Base-by-base conservation (phyloP, 306 rosid genomes). In the Ceratonia siliqua region DNA sequence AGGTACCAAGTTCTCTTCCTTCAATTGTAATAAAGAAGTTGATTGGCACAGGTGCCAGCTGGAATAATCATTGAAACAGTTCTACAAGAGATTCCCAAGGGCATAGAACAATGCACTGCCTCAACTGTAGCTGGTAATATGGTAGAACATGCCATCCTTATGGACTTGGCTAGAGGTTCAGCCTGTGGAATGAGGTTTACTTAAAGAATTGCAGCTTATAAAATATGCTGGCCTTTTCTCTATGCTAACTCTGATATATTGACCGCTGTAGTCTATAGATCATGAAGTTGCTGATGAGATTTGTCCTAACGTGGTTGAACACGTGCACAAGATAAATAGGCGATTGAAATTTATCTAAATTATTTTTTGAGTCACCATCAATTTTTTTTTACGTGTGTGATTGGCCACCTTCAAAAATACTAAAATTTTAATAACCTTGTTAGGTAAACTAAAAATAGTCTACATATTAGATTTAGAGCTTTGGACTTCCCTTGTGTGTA, bases 21-120 rank as follows among this genome's bases (percentile, higher is more conserved):
- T 79, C 35, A 85, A 79, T 61, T 91, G 97, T n/a, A 91, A 91
- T 69, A 87, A 80, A 80, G 66, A 91, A 91, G 66, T 83, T 91
- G n/a, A 68, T 91, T 55, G 94, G 92, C 24, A 92, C 94, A 50
- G 85, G 88, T 50, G 66, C 88, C 11, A 28, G 45, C 59, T 2
- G 92, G 94, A 30, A 80, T 66, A 76, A 67, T 91, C 78, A 89
- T 85, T 2, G 84, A 52, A 59, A 83, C 90, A 2, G 35, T 7
- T 91, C 94, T 0, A 55, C 96, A 2, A 81, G 94, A 43, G 96
- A 91, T 54, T 80, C 85, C 0, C 66, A 80, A 48, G 96, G 94
- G 1, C 96, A 91, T 27, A 94, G 96, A 41, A 91, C 96, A 10
- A 10, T 94, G 89, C 83, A 91, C 96, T n/a, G 87, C 94, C 13